Base-by-base conservation (phyloP, 345 rosid genomes). In the Microthlaspi erraticum region DNA sequence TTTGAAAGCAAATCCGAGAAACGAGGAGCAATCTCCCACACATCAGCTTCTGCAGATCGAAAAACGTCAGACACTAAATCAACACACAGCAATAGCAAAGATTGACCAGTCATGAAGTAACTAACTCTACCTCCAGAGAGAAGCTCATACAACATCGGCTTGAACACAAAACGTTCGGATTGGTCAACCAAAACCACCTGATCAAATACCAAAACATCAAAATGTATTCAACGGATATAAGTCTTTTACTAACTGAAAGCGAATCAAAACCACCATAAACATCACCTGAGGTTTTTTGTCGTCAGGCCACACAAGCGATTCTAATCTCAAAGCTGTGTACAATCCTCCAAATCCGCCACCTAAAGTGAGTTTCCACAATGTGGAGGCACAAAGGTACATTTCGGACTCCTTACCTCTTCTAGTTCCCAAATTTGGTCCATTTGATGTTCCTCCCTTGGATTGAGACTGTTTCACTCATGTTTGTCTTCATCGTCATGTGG, bases 21-120 rank as follows among this genome's bases (percentile, higher is more conserved):
- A 50, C 85, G 92, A 13, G 98, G 97, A 72, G 98, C 96, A 77
- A 93, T 89, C 83, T 93, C 98, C 98, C 98, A 93, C 20, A 77
- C 82, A 82, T 93, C 98, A 48, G 89, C 97, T 82, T 93, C 98
- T 93, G 92, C 82, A 81, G 17, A 8, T 38, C 5, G n/a, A 78
- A 56, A 26, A 55, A 23, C 49, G 26, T 13, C 6, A 5, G 42
- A 44, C 23, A 60, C 34, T 51, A 39, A 62, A 62, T 46, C 53
- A 68, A 32, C 62, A 43, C 48, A 32, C 19, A 31, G 68, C 42
- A 43, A 14, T 50, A 66, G 16, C 32, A 66, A 41, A 66, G 64
- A 52, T 33, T 34, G 39, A 19, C n/a, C 7, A 10, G 66, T 16
- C 65, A 38, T 46, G 64, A 37, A 67, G 39, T 71, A 59, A 60